Evolutionary conservation across 352 stramenopile species (phyloP), one percentile per base, ranked within the genome.

Genomic region (Pilasporangium apinafurcum): DNA sequence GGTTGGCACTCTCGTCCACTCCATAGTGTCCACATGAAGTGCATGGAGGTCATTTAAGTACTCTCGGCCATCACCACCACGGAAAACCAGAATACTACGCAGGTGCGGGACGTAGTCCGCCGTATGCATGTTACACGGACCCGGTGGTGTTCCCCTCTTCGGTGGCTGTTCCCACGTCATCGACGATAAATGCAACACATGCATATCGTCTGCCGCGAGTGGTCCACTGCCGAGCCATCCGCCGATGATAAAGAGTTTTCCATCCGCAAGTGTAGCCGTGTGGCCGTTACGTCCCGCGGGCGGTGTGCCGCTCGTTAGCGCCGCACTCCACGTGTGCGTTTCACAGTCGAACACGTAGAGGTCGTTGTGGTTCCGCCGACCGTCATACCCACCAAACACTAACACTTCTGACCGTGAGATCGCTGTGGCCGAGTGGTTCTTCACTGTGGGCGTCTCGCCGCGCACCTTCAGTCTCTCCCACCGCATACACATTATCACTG

Each of bases 51-150:
- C 93, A 51, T 98, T 98, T 4, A 98, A 62, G 60, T 98, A 98
- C 60, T 98, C 91, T 22, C 88, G 70, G 10, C 90, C 91, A 50
- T 98, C 92, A 20, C 94, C 92, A 29, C 94, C 92, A 20, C 93
- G 78, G 51, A 98, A 98, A 0, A 98, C 84, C 32, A 97, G 80
- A 33, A 98, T 91, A 58, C 87, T 86, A 17, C 74, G 61, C 34
- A 79, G 44, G 22, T 78, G 56, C 5, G 74, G 55, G 5, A 98
- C 67, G 48, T 89, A 98, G 58, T 98, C 93, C 7, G 91, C 89
- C n/a, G 88, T 97, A 71, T 98, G 95, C 93, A 98, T 98, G 60
- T 98, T 98, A 60, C 95, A 98, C 10, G 93, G 90, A 4, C 95
- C 93, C 0, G 79, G 76, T 1, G 61, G 56, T 14, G 51, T 48